Percentiles rank a stretch among this genome's conserved stretches.
phyloP scores from a whole-genome alignment of 257 asterid genomes.

The Coffea canephora region DNA sequence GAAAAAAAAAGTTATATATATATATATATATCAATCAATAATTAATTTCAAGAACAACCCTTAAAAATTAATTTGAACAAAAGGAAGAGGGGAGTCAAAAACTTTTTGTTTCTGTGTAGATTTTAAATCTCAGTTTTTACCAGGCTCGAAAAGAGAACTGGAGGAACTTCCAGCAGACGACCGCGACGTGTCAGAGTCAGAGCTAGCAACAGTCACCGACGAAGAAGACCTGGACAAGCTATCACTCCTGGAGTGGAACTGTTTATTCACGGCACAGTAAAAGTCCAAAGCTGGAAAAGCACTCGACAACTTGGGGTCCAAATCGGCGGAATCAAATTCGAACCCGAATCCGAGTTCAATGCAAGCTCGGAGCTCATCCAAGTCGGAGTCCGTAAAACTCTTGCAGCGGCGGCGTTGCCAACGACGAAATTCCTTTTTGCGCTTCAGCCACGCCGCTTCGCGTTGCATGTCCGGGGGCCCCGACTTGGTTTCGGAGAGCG shows the following conservation, averaged over 20 bases:
- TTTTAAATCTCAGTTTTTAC: conserved; percentile 28
- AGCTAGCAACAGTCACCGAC: conserved; percentile 18
- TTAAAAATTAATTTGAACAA: no score
- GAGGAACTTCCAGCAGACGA: conserved; percentile 29
- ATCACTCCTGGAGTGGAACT: conserved; percentile 4
- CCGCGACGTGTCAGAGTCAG: conserved; percentile 35
- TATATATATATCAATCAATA: no score
- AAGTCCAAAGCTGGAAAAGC: conserved; percentile 71
- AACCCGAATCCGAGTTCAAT: conserved; percentile 66
- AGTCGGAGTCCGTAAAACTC: conserved; percentile 54
- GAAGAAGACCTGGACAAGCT: conserved; percentile 49
- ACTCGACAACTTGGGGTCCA: conserved; percentile 55
- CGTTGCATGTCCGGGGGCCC: conserved; percentile 62
- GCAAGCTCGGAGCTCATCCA: conserved; percentile 73
- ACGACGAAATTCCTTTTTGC: conserved; percentile 28
- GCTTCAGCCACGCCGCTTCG: conserved; percentile 57
- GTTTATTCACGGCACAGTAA: conserved; percentile 49
- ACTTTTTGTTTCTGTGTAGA: no score
- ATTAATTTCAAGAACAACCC: no score
- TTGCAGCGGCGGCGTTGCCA: conserved; percentile 33
- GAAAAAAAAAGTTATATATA: background rate
- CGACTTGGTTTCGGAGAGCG: conserved; percentile 54
- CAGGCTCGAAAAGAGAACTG: conserved; percentile 42
- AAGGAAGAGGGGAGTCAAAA: background rate
- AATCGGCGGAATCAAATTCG: conserved; percentile 47